Evolutionary conservation across 441 rosid genomes (phyloP), one percentile per base, ranked within the genome.

Genomic region (Daphne laureola): DNA sequence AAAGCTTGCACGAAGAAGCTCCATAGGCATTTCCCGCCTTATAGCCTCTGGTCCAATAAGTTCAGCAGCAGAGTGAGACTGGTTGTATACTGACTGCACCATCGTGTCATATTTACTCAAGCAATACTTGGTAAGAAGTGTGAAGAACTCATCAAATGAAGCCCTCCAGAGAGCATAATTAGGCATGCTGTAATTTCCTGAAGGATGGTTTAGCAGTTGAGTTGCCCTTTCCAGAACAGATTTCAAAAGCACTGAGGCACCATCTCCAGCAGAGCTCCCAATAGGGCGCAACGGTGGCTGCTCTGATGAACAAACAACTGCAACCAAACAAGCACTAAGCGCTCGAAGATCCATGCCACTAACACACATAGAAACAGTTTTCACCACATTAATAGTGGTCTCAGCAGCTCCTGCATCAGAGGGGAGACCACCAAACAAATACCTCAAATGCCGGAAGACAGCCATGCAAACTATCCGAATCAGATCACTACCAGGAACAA

Each of bases 201-300:
- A 66, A 45, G 73, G 72, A 65, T 60, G 82, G 21, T 71, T 73
- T 43, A 66, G 50, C 17, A 81, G 68, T 51, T 82, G 81, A 38
- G 72, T 75, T 46, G 96, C 96, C 63, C 84, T 84, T 43, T 87
- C 96, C 31, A 87, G 90, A 65, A 87, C 77, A 25, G 84, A 70
- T 65, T 73, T 75, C 71, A 93, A 65, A 53, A 87, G 66, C 61
- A 80, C 51, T 0, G 96, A 78, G 49, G 99, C 97, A 48, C 96
- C 94, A 45, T 93, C 95, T 7, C 99, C 99, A 25, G 93, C 77
- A 25, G 89, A 62, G 63, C 95, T 87, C 58, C 99, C 93, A 57
- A 90, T 70, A 61, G 99, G 97, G 31, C 99, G 81, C 47, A 93
- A 84, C n/a, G 97, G 99, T 1, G 99, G 99, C 77, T 87, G 97